Base-by-base conservation (phyloP, 768 basidiomycete species). In the Lactarius vividus region DNA sequence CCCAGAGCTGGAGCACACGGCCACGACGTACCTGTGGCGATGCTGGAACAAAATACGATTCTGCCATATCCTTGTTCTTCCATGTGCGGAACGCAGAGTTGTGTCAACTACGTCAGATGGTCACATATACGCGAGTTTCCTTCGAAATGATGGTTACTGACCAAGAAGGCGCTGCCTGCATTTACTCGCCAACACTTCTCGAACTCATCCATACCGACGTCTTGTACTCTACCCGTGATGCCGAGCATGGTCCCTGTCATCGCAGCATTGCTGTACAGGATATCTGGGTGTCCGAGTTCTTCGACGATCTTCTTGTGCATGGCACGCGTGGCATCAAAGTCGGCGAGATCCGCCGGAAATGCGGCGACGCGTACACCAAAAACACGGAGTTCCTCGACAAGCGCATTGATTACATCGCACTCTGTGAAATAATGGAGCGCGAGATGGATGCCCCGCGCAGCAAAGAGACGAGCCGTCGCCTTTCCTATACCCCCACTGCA, bases 201-300 rank as follows among this genome's bases (percentile, higher is more conserved):
- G 69, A 85, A 80, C 57, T 77, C 72, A 44, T 83, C 81, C 18
- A 80, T 62, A 65, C 76, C 76, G 42, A 83, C 69, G 62, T 79
- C 76, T 65, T 80, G 75, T 23, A 85, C 82, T 66, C 84, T 75
- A 0, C 82, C 83, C 0, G 74, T 70, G 9, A 78, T 78, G 0
- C 83, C 84, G 33, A 83, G 79, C 26, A 71, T 73, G 7, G 72
- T 77, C 10, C 77, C 77, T 0, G 80, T 76, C 0, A 76, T 75
- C 10, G 83, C 84, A 49, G 82, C 77, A 65, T 85, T 85, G 68
- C 81, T 82, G 71, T 82, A 84, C 40, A 85, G 66, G 59, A 85
- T 79, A 68, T 84, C 82, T 0, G 82, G 81, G 61, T 82, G 75
- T 0, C 84, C 84, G 55, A 85, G 73, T 7, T 72, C 65, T 23